Percentiles rank a stretch among this genome's conserved stretches.
phyloP scores from a whole-genome alignment of 2,329 filamentous ascomycete genomes.

The Aspergillus caelatus region DNA sequence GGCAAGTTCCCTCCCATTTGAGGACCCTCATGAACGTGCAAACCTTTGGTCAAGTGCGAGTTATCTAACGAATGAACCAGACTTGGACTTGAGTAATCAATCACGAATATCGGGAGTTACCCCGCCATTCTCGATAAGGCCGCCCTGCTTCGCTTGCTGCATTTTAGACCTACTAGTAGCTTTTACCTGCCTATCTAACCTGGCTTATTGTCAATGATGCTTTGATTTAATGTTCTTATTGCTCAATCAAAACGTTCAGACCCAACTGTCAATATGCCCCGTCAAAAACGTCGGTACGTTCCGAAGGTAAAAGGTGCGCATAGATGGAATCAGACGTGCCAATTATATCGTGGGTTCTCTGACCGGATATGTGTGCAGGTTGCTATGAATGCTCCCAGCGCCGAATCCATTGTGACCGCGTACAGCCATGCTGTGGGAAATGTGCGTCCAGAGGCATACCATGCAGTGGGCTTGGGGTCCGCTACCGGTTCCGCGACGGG shows the following conservation, averaged over 20 bases:
- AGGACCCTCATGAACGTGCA: neutral
- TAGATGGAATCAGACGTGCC: neutral
- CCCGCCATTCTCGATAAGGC: neutral
- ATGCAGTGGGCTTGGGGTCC: slow-evolving; percentile 13
- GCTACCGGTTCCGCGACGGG: slow-evolving; percentile 18
- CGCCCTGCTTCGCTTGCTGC: neutral
- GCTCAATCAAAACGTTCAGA: neutral
- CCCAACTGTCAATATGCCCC: neutral
- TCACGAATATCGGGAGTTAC: neutral
- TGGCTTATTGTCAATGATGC: neutral
- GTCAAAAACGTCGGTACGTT: slow-evolving; percentile 4
- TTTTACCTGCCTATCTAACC: neutral
- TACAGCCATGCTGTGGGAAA: slow-evolving; percentile 13
- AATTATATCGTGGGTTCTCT: neutral
- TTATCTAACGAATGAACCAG: neutral
- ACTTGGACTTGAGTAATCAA: neutral
- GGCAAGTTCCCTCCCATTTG: neutral
- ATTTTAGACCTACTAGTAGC: neutral
- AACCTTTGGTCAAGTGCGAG: neutral
- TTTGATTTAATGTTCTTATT: neutral
- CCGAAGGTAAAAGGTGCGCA: slow-evolving; percentile 3
- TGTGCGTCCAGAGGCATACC: slow-evolving; percentile 15
- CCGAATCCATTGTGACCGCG: slow-evolving; percentile 19
- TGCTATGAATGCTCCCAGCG: slow-evolving; percentile 22
- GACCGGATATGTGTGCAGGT: slow-evolving; percentile 19